Evolutionary conservation across 805 yeast genomes (phyloP).

Genomic region (Suhomyces canberraensis): DNA sequence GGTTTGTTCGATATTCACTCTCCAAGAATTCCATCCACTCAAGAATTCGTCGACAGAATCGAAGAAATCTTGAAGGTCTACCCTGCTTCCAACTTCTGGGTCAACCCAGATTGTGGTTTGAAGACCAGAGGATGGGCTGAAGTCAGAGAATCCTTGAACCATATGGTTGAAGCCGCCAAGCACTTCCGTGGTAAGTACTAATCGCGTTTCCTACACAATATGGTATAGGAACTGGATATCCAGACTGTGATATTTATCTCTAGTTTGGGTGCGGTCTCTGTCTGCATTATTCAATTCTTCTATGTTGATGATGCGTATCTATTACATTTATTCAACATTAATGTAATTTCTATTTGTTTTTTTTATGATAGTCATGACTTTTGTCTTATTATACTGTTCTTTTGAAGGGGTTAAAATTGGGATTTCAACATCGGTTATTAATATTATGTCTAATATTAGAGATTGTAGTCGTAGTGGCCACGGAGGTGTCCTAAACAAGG

Average conservation of each 20-base stretch:
- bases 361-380: conserved; percentile 14
- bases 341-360: conserved; percentile 31
- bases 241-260: too few relatives aligned
- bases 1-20: conserved; percentile 99
- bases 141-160: conserved; percentile 89
- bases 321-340: conserved; percentile 51
- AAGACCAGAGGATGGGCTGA: conserved; percentile 99
- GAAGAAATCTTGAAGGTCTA: conserved; percentile 92
- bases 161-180: conserved; percentile 99
- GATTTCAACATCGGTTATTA: conserved; percentile 49
- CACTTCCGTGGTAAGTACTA: conserved; percentile 58
- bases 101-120: conserved; percentile 99
- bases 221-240: too few relatives aligned
- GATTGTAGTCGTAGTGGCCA: background rate
- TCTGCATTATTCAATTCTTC: conserved; percentile 41
- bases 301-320: conserved; percentile 36
- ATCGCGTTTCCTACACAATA: conserved; percentile 8
- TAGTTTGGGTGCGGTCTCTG: background rate
- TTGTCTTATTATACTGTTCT: conserved; percentile 8
- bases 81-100: conserved; percentile 99
- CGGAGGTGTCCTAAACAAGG: too few relatives aligned
- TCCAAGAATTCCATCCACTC: conserved; percentile 98
- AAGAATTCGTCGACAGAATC: conserved; percentile 92
- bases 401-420: conserved; percentile 38
- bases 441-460: conserved; percentile 3